Conservation (phyloP, 805 yeast genomes). For the Grigorovia jiainica region DNA sequence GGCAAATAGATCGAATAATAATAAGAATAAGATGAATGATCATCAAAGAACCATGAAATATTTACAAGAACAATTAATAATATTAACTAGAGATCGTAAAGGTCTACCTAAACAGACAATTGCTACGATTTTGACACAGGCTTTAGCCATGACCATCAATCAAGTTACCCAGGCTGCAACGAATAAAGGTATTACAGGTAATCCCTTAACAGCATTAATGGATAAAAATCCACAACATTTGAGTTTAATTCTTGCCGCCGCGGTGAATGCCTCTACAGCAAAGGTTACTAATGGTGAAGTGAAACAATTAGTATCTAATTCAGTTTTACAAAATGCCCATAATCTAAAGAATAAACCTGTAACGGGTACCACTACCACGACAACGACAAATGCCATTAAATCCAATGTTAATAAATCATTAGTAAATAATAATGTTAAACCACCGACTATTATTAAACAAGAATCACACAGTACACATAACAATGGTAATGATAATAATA, state of each 20-base stretch:
- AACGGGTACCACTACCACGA: background rate
- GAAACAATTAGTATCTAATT: slow-evolving; percentile 29
- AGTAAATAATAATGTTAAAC: background rate
- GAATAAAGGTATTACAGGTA: slow-evolving; percentile 69
- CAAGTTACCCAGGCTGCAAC: slow-evolving; percentile 85
- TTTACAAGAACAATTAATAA: slow-evolving; percentile 76
- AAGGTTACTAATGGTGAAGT: slow-evolving; percentile 49
- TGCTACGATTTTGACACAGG: slow-evolving; percentile 78
- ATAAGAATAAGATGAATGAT: slow-evolving; percentile 20
- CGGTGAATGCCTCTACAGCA: slow-evolving; percentile 66
- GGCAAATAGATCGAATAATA: slow-evolving; percentile 18
- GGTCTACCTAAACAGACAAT: slow-evolving; percentile 74
- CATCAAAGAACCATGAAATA: slow-evolving; percentile 59
- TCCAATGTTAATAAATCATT: no score
- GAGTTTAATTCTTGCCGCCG: slow-evolving; percentile 69
- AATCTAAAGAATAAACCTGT: background rate
- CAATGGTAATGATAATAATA: background rate
- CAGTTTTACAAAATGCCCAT: slow-evolving; percentile 4
- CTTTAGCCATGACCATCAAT: slow-evolving; percentile 86
- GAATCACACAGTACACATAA: background rate
- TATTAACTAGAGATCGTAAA: slow-evolving; percentile 67
- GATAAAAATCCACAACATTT: slow-evolving; percentile 76
- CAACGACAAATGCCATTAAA: background rate
- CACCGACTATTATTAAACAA: background rate
- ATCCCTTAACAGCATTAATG: slow-evolving; percentile 66